Evolutionary conservation across 176 grass and related monocot genomes (phyloP).

Genomic region (Aegilops longissima): DNA sequence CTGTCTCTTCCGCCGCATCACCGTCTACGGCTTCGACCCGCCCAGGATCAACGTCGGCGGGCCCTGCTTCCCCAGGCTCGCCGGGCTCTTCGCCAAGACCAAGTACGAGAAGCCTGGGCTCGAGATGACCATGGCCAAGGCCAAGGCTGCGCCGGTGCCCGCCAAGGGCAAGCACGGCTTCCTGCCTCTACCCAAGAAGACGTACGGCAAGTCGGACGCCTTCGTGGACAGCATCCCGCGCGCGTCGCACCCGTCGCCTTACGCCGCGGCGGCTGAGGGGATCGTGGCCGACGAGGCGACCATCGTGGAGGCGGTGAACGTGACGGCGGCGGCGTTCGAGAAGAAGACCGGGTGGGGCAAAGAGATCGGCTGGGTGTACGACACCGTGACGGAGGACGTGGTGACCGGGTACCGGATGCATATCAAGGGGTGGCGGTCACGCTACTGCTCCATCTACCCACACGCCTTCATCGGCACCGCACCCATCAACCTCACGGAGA

Average conservation of each 20-base stretch:
- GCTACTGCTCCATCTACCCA: constrained; percentile 77
- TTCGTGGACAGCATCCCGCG: constrained; percentile 64
- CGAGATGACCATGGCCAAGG: constrained; percentile 31
- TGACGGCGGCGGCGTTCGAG: constrained; percentile 59
- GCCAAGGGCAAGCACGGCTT: constrained; percentile 55
- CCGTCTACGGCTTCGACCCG: constrained; percentile 74
- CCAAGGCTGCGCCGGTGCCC: constrained; percentile 26
- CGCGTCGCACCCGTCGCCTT: constrained; percentile 50
- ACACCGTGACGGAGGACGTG: constrained; percentile 74
- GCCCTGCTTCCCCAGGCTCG: constrained; percentile 28
- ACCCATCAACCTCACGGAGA: constrained; percentile 74
- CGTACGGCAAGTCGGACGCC: constrained; percentile 56
- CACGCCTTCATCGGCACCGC: constrained; percentile 85
- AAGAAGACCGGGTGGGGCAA: constrained; percentile 69
- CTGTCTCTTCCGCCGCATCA: constrained; percentile 67
- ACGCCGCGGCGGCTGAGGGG: background rate
- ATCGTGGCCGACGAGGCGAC: constrained; percentile 22
- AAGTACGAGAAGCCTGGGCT: constrained; percentile 28
- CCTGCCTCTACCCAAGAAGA: constrained; percentile 47
- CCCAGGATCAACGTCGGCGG: constrained; percentile 60
- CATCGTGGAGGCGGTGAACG: constrained; percentile 43
- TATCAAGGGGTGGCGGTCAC: constrained; percentile 69
- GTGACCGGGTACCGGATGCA: constrained; percentile 84
- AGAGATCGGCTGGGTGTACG: constrained; percentile 69
- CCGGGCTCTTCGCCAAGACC: constrained; percentile 37